Evolutionary conservation across 345 rosid species (phyloP), one percentile per base, ranked within the genome.

Genomic region (Turnera subulata): DNA sequence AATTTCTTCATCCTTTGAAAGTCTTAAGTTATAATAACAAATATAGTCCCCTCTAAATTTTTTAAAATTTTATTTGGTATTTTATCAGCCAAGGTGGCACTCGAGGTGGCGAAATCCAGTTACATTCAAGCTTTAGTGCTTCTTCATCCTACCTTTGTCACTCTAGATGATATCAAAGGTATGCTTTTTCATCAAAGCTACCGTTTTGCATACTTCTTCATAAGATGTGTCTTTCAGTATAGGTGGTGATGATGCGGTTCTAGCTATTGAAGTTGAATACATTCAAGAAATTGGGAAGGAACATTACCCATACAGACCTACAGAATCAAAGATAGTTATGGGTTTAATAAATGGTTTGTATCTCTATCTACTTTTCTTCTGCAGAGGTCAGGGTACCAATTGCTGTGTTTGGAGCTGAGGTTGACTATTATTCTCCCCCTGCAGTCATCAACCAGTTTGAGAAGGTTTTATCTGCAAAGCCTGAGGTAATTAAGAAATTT

Each of bases 361-460:
- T n/a, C n/a, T n/a, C 7, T 8, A 8, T 17, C 13, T 29, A 17
- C 16, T 43, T 16, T 29, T 32, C 4, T 18, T 40, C 22, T 64
- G 22, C 77, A 85, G 89, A 40, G 45, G 79, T 77, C 35, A 75
- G 70, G 64, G 61, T 62, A 33, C 88, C 92, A 39, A 58, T 80
- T 51, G 59, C 80, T 14, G 42, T 85, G 10, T 38, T 84, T 24
- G 91, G 87, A 66, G 91, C 89, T 46, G 85, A 79, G 53, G 13
- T 64, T 11, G 95, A 84, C 65, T 58, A 35, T 0, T 6, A 53
- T 0, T 62, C 77, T 0, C 87, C 95, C 16, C 82, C 82, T 0
- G 64, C 57, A 49, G 81, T 80, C 23, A 29, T 80, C 56, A 79
- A 73, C 50, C 73, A 80, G 52, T 84, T 80, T 64, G 79, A 76